These are phyloP conservation scores for Filosporella fistucella DNA, from an alignment of 495 filamentous ascomycete genomes.

Conservation along the genomic window DNA sequence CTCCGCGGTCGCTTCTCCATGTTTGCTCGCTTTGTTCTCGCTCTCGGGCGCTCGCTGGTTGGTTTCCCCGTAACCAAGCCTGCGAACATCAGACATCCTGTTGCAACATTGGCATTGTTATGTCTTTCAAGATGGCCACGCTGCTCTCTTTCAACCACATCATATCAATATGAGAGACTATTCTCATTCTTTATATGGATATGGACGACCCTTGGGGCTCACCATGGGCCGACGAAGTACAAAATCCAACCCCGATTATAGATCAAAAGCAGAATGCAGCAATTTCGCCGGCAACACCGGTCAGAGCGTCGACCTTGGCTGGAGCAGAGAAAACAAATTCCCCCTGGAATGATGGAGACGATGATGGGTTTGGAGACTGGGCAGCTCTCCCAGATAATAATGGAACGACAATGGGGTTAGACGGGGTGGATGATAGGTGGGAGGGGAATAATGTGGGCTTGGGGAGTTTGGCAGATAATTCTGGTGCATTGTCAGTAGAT, in stretches of 20 bases:
- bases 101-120: constrained; percentile 5
- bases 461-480: no score
- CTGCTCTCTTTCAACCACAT: neutral
- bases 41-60: neutral
- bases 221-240: constrained; percentile 38
- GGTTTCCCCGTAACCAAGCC: neutral
- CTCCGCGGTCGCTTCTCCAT: neutral
- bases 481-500: no score
- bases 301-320: constrained; percentile 5
- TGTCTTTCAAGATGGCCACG: neutral
- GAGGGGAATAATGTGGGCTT: constrained; percentile 1
- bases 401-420: constrained; percentile 7
- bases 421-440: constrained; percentile 7
- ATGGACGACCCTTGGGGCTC: constrained; percentile 59
- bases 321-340: constrained; percentile 15
- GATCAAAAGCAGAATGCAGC: neutral
- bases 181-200: constrained; percentile 22
- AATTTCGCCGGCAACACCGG: constrained; percentile 13
- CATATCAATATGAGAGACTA: constrained; percentile 22
- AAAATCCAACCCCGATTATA: constrained; percentile 6
- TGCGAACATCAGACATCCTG: neutral
- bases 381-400: constrained; percentile 5
- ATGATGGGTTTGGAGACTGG: constrained; percentile 37
- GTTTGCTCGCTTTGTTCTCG: neutral
- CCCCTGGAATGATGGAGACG: constrained; percentile 18